These are phyloP conservation scores for Dryas octopetala DNA, from an alignment of 306 rosid genomes.

Conservation along the genomic window DNA sequence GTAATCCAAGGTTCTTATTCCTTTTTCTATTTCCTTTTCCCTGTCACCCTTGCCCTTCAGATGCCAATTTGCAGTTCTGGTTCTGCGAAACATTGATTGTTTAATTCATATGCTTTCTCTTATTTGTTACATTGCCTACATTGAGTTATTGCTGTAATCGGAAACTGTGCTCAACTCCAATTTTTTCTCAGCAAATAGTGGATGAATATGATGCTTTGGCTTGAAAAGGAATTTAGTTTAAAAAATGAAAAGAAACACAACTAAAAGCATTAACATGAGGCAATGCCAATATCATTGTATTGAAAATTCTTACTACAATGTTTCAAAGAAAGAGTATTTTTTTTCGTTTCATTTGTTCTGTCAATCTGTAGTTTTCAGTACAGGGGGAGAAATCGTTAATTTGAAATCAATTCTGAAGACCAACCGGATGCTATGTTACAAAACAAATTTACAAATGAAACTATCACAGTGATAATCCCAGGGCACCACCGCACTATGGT, in stretches of 20 bases:
- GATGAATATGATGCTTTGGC: too few species aligned
- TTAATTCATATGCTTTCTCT: not conserved
- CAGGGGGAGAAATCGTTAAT: not conserved
- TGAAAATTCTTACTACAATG: not conserved
- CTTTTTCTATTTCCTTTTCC: not conserved
- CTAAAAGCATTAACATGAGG: not conserved
- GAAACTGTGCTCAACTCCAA: not conserved
- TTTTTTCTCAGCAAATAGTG: too few species aligned
- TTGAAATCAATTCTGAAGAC: not conserved
- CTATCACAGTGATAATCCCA: not conserved
- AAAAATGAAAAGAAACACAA: not conserved
- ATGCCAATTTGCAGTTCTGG: conserved; percentile 3
- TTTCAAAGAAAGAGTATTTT: not conserved
- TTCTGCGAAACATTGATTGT: not conserved
- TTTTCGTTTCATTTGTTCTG: not conserved
- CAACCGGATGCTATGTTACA: not conserved
- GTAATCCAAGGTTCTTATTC: not conserved
- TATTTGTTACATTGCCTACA: not conserved
- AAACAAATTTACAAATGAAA: conserved; percentile 16
- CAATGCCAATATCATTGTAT: not conserved
- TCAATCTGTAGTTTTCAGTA: not conserved
- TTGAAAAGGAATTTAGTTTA: not conserved
- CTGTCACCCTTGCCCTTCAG: not conserved
- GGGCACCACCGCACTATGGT: not conserved
- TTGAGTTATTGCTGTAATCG: not conserved